Conservation (phyloP, 2,329 filamentous ascomycete species). For the Aspergillus pseudoviridinutans region DNA sequence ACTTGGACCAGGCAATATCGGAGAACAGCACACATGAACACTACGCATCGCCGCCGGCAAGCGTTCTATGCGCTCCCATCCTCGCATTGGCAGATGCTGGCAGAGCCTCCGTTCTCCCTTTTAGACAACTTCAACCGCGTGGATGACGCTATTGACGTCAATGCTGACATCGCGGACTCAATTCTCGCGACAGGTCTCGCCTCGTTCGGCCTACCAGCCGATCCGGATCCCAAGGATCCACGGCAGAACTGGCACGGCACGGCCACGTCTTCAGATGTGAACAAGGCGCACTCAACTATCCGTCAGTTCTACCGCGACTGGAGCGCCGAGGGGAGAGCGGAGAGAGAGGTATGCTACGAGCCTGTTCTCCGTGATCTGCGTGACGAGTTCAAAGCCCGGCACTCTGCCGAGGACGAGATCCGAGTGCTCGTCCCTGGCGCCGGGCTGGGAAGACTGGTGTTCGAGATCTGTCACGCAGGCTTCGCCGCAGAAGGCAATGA, state of each 20-base stretch:
- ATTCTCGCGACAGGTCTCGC: constrained; percentile 69
- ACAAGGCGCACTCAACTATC: constrained; percentile 88
- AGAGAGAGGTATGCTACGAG: constrained; percentile 72
- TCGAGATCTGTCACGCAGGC: constrained; percentile 73
- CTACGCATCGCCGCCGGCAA: constrained; percentile 84
- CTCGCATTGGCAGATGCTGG: constrained; percentile 77
- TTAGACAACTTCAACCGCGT: constrained; percentile 72
- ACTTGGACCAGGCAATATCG: constrained; percentile 69
- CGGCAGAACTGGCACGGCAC: constrained; percentile 63
- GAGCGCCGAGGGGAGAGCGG: constrained; percentile 70
- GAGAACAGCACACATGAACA: constrained; percentile 79
- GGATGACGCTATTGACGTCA: constrained; percentile 84
- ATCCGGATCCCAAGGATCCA: constrained; percentile 36
- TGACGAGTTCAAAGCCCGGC: constrained; percentile 37
- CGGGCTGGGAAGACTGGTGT: constrained; percentile 81
- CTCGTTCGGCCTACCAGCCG: constrained; percentile 57
- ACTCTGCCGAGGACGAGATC: constrained; percentile 41
- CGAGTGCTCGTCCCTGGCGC: constrained; percentile 83
- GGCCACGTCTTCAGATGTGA: constrained; percentile 70
- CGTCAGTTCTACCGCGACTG: constrained; percentile 95
- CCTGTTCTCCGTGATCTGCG: constrained; percentile 67
- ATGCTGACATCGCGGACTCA: constrained; percentile 74
- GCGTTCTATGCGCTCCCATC: constrained; percentile 89
- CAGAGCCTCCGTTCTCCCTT: constrained; percentile 75
- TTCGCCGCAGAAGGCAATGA: constrained; percentile 84